Evolutionary conservation across 2,329 filamentous ascomycete species (phyloP), one percentile per base, ranked within the genome.

Genomic region (Xylaria sp.): DNA sequence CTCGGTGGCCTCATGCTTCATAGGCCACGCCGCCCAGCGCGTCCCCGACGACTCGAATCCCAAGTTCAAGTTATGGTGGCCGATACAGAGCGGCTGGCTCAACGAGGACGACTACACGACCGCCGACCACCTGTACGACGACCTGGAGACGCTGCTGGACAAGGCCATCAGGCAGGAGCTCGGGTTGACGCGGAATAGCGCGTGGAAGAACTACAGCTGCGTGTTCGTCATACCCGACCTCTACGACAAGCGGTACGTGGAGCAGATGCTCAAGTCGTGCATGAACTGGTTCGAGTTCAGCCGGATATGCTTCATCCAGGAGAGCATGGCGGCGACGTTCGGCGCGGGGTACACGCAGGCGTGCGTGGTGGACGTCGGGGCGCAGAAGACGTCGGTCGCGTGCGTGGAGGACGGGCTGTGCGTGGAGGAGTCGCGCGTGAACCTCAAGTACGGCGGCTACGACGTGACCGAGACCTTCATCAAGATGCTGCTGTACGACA

Each of bases 141-240:
- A 97, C 68, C 88, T 97, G 52, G 90, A 94, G 64, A 85, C 88
- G 11, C 88, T 97, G 26, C 74, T 97, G 11, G 91, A 96, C 67
- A 88, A 92, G 60, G 90, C 92, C 1, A 88, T 99, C 65, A 88
- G 88, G 60, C 85, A 84, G n/a, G 91, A 97, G 66, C 80, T 97
- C 7, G 90, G 89, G 1, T 72, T 97, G 39, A 86, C 81, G 22
- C 86, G 85, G 59, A 89, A 89, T 66, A 89, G 88, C 64, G 87
- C 93, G 47, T 95, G 92, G 86, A 83, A 83, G 50, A 90, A 95
- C 70, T 97, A 97, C 73, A 94, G 90, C 66, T 97, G 92, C 64
- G 92, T 97, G n/a, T 91, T 97, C 67, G 87, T 99, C 59, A 95
- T 99, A 43, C 94, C 94, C 0, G 94, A 99, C 70, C 80, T 99